These are phyloP conservation scores for Hypoxylon perforatum DNA, from an alignment of 495 filamentous ascomycete species.

Conservation along the genomic window DNA sequence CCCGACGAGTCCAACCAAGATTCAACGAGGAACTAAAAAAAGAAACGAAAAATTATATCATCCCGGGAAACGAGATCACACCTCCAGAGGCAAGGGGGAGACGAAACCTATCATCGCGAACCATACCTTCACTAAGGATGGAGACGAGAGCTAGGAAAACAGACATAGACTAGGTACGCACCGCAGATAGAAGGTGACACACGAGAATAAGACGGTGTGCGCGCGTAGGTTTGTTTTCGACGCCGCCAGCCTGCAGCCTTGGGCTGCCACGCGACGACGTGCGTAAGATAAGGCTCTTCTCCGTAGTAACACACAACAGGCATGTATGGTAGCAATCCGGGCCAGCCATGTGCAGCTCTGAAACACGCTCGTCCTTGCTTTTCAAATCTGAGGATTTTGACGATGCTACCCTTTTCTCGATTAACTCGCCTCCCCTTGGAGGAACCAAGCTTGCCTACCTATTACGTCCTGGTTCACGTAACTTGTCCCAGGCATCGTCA, in stretches of 20 bases:
- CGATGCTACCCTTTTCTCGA: neutral
- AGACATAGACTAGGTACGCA: neutral
- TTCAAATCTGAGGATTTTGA: conserved; percentile 13
- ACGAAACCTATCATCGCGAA: too few relatives aligned
- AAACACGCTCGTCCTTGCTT: conserved; percentile 9
- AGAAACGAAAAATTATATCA: too few relatives aligned
- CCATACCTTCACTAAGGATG: too few relatives aligned
- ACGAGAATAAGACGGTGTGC: neutral
- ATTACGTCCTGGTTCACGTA: too few relatives aligned
- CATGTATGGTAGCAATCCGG: conserved; percentile 17
- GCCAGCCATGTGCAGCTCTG: conserved; percentile 28
- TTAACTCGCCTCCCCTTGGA: too few relatives aligned
- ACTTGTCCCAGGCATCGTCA: too few relatives aligned
- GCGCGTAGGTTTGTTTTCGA: neutral
- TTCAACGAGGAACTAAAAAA: too few relatives aligned
- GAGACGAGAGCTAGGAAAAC: neutral
- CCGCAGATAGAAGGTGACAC: neutral
- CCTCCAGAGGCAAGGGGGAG: too few relatives aligned
- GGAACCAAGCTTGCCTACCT: too few relatives aligned
- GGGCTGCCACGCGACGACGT: conserved; percentile 26
- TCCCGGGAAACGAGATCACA: too few relatives aligned
- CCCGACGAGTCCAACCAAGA: too few relatives aligned
- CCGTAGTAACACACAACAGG: too few relatives aligned
- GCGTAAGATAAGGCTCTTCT: conserved; percentile 27
- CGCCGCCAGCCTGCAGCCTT: conserved; percentile 18